These are phyloP conservation scores for Inonotus hispidus DNA, from an alignment of 1,284 basidiomycete species.

Conservation along the genomic window DNA sequence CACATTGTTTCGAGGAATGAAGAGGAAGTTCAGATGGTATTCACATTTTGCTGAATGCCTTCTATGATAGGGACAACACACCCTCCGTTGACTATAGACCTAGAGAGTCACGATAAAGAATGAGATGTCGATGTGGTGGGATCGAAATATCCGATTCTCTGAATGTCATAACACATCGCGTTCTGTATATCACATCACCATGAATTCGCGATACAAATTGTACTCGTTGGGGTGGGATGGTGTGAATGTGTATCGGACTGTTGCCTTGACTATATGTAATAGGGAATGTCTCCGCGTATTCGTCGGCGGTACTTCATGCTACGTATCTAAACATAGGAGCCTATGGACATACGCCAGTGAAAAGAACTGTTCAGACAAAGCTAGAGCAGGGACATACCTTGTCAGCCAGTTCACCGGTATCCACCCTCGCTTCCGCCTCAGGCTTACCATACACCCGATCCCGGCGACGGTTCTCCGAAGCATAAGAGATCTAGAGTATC, in stretches of 20 bases:
- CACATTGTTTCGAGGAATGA: background rate
- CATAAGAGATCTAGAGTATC: slow-evolving; percentile 49
- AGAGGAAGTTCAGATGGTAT: background rate
- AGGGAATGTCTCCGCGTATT: no score
- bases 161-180: no score
- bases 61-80: background rate
- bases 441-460: slow-evolving; percentile 52
- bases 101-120: no score
- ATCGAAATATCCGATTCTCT: no score
- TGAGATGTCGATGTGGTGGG: no score
- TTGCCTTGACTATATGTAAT: no score
- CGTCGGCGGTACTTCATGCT: background rate
- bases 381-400: slow-evolving; percentile 36
- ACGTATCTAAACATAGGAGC: slow-evolving; percentile 1
- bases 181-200: no score
- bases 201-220: no score
- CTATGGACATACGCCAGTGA: background rate
- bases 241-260: no score
- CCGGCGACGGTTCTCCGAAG: slow-evolving; percentile 52
- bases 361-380: slow-evolving; percentile 24
- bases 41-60: background rate
- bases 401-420: slow-evolving; percentile 64
- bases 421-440: slow-evolving; percentile 44
- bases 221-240: no score
- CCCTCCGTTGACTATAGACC: no score